Evolutionary conservation across 306 rosid genomes (phyloP), one percentile per base, ranked within the genome.

Genomic region (Lathyrus oleraceus): DNA sequence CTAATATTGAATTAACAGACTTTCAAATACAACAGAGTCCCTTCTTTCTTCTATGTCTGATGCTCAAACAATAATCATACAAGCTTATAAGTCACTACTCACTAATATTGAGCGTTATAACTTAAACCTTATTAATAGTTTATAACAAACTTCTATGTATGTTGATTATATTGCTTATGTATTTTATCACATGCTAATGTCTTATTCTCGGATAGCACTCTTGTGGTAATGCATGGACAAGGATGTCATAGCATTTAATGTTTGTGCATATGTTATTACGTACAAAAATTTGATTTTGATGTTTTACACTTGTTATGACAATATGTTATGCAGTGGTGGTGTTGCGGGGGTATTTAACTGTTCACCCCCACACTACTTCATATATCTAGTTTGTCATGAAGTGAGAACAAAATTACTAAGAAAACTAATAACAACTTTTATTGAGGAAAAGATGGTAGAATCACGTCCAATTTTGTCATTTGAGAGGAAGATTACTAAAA

Each of bases 281-380:
- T 48, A 3, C 25, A 48, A 28, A 47, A 65, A 17, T 51, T 43
- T 60, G 63, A 76, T 68, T 59, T 35, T 36, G 68, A 48, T 35
- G 63, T 38, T 12, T 47, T 12, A 38, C 53, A 13, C 48, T 36
- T 36, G 56, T 15, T 53, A 53, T 60, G 64, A 21, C 12, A 68
- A 38, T 25, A 25, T 76, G 44, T 23, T 54, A 70, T 63, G 52
- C 65, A 19, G 4, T 25, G 28, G 23, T 39, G 43, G 35, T 76
- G 23, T 32, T 27, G 10, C 14, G 28, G 52, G 52, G 69, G 13
- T 59, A 15, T 14, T 43, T 28, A 58, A 28, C 39, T 58, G 63
- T 28, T 58, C 6, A 58, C 10, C 39, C 39, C 20, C 20, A 58
- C 15, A 8, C 40, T 14, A 28, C 63, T 14, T 6, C 40, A 58